phyloP scores from a whole-genome alignment of 805 yeast species.

The Myxozyma neglecta region DNA sequence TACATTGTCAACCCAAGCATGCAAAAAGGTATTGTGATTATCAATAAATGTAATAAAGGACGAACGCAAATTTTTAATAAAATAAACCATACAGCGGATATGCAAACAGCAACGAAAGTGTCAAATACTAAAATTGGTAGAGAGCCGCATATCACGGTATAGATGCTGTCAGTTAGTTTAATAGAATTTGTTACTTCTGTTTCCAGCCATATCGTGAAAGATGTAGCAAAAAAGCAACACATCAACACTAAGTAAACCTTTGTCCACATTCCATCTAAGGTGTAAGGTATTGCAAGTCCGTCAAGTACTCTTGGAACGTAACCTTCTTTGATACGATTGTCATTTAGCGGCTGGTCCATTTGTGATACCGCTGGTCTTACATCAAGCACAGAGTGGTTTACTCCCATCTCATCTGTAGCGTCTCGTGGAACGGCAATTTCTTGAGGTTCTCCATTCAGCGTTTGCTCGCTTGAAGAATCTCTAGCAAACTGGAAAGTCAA shows the following conservation, averaged over 20 bases:
- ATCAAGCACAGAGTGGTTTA: neutral
- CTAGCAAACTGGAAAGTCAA: too few relatives aligned
- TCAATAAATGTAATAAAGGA: constrained; percentile 34
- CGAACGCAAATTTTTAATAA: constrained; percentile 35
- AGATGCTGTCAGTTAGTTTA: constrained; percentile 38
- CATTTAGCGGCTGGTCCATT: neutral
- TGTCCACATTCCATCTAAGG: constrained; percentile 22
- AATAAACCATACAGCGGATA: constrained; percentile 38
- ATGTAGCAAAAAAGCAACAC: constrained; percentile 38
- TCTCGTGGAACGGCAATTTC: constrained; percentile 1
- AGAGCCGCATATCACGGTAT: constrained; percentile 35
- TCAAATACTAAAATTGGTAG: constrained; percentile 32
- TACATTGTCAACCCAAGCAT: constrained; percentile 34
- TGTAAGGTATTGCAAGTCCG: neutral
- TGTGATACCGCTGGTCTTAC: neutral
- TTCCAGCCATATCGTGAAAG: constrained; percentile 36
- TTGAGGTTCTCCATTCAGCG: neutral
- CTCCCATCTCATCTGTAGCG: neutral
- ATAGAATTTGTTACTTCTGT: constrained; percentile 34
- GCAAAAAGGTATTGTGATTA: constrained; percentile 38
- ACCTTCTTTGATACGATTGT: constrained; percentile 1
- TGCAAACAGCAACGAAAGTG: constrained; percentile 34
- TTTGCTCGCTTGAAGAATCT: constrained; percentile 5
- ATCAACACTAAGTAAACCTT: constrained; percentile 33
- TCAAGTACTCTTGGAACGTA: constrained; percentile 11